Conservation (phyloP, 2,329 filamentous ascomycete species). For the Trematosphaeria pertusa region DNA sequence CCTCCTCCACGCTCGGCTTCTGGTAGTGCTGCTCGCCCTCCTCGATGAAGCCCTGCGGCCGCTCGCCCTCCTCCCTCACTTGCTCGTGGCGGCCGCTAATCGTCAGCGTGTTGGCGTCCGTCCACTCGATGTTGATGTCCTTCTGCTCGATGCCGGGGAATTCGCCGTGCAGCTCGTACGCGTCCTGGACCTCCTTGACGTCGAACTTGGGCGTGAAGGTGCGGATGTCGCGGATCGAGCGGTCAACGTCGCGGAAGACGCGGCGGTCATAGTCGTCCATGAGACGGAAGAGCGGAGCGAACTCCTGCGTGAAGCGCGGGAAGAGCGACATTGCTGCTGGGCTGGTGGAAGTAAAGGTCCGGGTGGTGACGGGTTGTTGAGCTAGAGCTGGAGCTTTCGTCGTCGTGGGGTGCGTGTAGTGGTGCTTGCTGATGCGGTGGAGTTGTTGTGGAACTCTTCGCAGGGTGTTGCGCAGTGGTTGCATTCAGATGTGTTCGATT, state of each 20-base stretch:
- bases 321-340: constrained; percentile 50
- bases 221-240: constrained; percentile 44
- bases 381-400: constrained; percentile 39
- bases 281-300: constrained; percentile 55
- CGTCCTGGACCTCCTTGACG: constrained; percentile 70
- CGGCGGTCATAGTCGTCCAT: constrained; percentile 56
- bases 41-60: constrained; percentile 58
- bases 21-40: constrained; percentile 41
- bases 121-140: constrained; percentile 79
- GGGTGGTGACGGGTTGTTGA: constrained; percentile 34
- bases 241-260: constrained; percentile 35
- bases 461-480: constrained; percentile 44
- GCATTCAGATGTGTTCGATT: constrained; percentile 41
- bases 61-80: constrained; percentile 62
- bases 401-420: constrained; percentile 36
- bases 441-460: constrained; percentile 40
- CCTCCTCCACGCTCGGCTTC: constrained; percentile 72
- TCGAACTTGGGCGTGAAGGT: constrained; percentile 81
- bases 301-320: constrained; percentile 50
- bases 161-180: constrained; percentile 81
- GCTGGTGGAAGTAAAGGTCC: constrained; percentile 25
- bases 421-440: constrained; percentile 39
- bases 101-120: constrained; percentile 74
- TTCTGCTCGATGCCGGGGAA: constrained; percentile 78
- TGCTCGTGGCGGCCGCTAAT: constrained; percentile 75